These are phyloP conservation scores for Gaertneriomyces semiglobifer DNA, from an alignment of 192 early-diverging fungal species.

Conservation along the genomic window DNA sequence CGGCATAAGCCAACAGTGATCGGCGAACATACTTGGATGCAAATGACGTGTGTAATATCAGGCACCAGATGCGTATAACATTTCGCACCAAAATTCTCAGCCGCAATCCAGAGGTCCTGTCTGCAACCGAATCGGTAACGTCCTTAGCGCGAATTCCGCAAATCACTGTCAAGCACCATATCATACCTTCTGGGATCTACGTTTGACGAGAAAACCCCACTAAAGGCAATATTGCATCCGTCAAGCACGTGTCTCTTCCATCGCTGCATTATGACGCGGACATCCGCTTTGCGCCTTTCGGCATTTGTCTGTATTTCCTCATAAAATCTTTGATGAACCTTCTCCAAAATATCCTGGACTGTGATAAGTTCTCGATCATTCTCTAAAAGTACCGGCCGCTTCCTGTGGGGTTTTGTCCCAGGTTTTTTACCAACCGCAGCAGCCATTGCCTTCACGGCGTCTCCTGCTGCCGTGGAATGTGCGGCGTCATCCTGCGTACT, in stretches of 20 bases:
- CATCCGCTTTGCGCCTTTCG: slow-evolving; percentile 19
- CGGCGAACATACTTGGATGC: slow-evolving; percentile 59
- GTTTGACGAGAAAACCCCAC: slow-evolving; percentile 72
- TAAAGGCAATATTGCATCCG: slow-evolving; percentile 73
- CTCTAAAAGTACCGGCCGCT: slow-evolving; percentile 27
- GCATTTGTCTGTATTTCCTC: slow-evolving; percentile 6
- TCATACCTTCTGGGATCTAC: slow-evolving; percentile 39
- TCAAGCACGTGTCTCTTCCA: slow-evolving; percentile 63
- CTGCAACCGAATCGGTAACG: slow-evolving; percentile 12
- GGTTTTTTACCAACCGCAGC: too few species aligned
- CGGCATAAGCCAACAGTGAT: background rate
- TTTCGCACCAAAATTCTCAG: slow-evolving; percentile 75
- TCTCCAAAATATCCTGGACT: slow-evolving; percentile 53
- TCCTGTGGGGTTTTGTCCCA: background rate
- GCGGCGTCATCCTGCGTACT: too few species aligned
- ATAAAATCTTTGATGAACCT: slow-evolving; percentile 70
- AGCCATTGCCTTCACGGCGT: too few species aligned
- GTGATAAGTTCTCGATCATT: slow-evolving; percentile 43
- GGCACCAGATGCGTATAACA: slow-evolving; percentile 61
- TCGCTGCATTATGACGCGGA: slow-evolving; percentile 53
- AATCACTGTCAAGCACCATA: background rate
- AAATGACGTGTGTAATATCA: slow-evolving; percentile 83
- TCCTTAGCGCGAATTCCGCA: background rate
- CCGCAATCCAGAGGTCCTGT: slow-evolving; percentile 79
- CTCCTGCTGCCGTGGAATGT: background rate